Percentiles rank a stretch among this genome's conserved stretches.
These are phyloP conservation scores for Austroboletus niveus DNA, from an alignment of 1,284 basidiomycete genomes.

Conservation along the genomic window DNA sequence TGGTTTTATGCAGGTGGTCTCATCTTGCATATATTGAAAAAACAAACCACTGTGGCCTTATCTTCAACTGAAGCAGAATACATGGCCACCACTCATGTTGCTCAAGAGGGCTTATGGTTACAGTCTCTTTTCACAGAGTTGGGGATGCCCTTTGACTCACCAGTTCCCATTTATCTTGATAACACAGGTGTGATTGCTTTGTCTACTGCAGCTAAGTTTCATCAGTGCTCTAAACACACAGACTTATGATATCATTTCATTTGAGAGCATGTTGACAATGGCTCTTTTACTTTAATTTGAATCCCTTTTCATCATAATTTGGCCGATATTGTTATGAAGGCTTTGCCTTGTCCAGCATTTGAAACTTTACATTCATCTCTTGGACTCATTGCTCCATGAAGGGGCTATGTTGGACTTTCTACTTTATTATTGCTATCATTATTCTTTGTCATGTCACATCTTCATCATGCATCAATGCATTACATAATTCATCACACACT, in stretches of 20 bases:
- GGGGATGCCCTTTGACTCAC: background rate
- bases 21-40: no score
- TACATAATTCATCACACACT: no score
- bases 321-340: constrained; percentile 27
- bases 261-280: constrained; percentile 21
- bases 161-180: background rate
- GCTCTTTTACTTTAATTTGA: constrained; percentile 13
- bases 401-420: background rate
- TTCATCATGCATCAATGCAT: no score
- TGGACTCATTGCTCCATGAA: background rate
- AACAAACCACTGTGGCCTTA: background rate
- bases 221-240: constrained; percentile 28
- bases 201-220: background rate
- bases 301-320: constrained; percentile 18
- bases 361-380: background rate
- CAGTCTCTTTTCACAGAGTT: background rate
- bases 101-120: background rate
- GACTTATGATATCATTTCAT: constrained; percentile 30
- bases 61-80: no score
- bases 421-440: no score
- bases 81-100: background rate
- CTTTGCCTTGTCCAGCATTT: background rate
- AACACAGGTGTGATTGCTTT: background rate
- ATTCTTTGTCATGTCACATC: no score
- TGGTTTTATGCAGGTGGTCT: no score